Evolutionary conservation across 345 rosid species (phyloP), one percentile per base, ranked within the genome.

Genomic region (Salix purpurea): DNA sequence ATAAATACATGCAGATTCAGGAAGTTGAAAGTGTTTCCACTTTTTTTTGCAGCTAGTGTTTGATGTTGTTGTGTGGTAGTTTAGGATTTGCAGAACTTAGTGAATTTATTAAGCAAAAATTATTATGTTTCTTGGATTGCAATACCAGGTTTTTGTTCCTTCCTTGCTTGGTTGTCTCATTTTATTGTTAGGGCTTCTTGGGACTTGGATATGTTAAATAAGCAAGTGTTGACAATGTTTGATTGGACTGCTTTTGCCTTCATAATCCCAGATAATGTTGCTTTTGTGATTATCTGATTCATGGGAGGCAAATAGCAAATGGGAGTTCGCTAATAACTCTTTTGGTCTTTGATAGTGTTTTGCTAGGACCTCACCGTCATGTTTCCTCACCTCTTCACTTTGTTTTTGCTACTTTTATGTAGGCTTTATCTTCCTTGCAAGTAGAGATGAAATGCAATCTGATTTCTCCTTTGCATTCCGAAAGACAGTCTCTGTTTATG

Each of bases 271-370:
- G 76, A 72, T 81, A 70, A 79, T 81, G n/a, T 44, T 26, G 71
- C 34, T 52, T 58, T 65, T 70, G 71, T 82, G 80, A 70, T 84
- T 78, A 75, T 79, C 81, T 81, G 81, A 84, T 84, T 79, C 83
- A 77, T 82, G 75, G 74, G 83, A 80, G 71, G 84, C 77, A 74
- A 56, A 73, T 74, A 83, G 34, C 32, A n/a, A 56, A 40, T 54
- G 79, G 44, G 81, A 81, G 78, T 80, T 80, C 52, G 68, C 74
- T 78, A 86, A 83, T 76, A 23, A 64, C 54, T 8, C 81, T 74
- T 76, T 83, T 52, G 32, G 37, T 1, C 72, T 40, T 8, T 34
- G 67, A 14, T 64, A 73, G 76, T 70, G 78, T 77, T 80, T 28
- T 74, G 69, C 68, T 77, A 28, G 79, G 79, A 82, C 40, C 79